Conservation (phyloP, 257 asterid species). For the Solanum corneliomulleri region DNA sequence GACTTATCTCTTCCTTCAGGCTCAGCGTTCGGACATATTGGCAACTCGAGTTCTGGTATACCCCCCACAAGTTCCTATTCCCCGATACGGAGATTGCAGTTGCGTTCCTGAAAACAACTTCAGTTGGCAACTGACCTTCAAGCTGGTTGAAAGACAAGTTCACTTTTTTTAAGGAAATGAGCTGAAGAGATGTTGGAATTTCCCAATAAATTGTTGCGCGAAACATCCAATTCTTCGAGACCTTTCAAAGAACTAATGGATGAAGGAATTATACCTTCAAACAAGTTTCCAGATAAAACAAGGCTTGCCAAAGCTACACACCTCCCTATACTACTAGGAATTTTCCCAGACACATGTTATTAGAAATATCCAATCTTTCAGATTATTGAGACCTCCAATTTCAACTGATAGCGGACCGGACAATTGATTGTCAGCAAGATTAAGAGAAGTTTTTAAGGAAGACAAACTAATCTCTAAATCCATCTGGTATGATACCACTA, state of each 20-base stretch:
- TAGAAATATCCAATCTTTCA: constrained; percentile 4
- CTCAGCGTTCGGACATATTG: neutral
- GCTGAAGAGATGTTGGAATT: constrained; percentile 8
- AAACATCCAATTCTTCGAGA: constrained; percentile 9
- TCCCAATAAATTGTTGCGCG: constrained; percentile 20
- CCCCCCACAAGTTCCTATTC: constrained; percentile 25
- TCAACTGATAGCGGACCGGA: constrained; percentile 5
- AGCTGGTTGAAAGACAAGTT: constrained; percentile 25
- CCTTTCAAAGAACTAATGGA: constrained; percentile 4
- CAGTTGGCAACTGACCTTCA: constrained; percentile 15
- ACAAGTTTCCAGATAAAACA: constrained; percentile 5
- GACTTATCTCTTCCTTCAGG: neutral
- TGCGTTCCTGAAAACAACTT: constrained; percentile 9
- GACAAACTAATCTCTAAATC: neutral
- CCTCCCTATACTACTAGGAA: constrained; percentile 5
- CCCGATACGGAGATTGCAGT: neutral
- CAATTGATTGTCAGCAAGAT: constrained; percentile 4
- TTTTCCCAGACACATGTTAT: constrained; percentile 13
- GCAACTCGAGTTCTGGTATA: neutral
- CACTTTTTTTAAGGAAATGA: neutral
- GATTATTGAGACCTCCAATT: neutral
- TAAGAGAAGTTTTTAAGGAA: neutral
- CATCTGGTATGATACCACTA: constrained; percentile 5
- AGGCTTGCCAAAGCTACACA: constrained; percentile 9
- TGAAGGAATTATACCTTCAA: constrained; percentile 15